phyloP scores from a whole-genome alignment of 805 yeast genomes.

The Candida sakaeoensis region DNA sequence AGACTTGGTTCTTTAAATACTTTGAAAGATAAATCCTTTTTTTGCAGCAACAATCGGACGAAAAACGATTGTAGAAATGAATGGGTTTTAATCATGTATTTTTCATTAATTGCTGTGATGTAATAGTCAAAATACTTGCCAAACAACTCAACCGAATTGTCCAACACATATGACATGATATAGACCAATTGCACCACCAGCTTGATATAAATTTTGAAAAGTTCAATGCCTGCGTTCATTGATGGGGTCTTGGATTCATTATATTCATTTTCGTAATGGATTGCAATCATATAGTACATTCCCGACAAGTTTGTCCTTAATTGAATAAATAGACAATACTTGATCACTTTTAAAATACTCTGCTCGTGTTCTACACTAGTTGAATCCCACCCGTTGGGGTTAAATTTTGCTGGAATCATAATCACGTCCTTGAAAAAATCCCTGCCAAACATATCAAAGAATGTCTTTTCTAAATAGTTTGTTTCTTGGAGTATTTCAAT shows the following conservation, averaged over 20 bases:
- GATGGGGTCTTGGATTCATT: slow-evolving; percentile 25
- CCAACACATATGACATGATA: slow-evolving; percentile 41
- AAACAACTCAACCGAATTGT: slow-evolving; percentile 38
- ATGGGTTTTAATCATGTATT: slow-evolving; percentile 40
- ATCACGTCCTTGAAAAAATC: slow-evolving; percentile 39
- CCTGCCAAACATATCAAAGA: slow-evolving; percentile 35
- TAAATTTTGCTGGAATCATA: slow-evolving; percentile 26
- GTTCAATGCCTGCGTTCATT: slow-evolving; percentile 37
- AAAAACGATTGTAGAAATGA: slow-evolving; percentile 36
- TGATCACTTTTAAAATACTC: slow-evolving; percentile 30
- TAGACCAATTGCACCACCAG: slow-evolving; percentile 40
- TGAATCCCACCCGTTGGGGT: slow-evolving; percentile 14
- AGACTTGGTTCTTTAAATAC: slow-evolving; percentile 13
- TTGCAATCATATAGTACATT: slow-evolving; percentile 38
- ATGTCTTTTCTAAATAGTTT: slow-evolving; percentile 31
- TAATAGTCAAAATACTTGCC: slow-evolving; percentile 37
- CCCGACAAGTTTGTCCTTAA: slow-evolving; percentile 38
- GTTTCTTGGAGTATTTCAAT: slow-evolving; percentile 34
- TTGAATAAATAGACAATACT: slow-evolving; percentile 32
- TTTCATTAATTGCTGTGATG: slow-evolving; percentile 34
- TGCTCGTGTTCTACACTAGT: slow-evolving; percentile 25
- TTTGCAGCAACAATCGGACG: slow-evolving; percentile 36
- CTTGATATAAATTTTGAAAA: slow-evolving; percentile 38
- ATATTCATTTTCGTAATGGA: slow-evolving; percentile 35
- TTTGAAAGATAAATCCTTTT: slow-evolving; percentile 25